A percentile compares a stretch with the other conserved stretches of the same genome.
These are phyloP conservation scores for Cerioporus squamosus DNA, from an alignment of 1,284 basidiomycete species.

Conservation along the genomic window DNA sequence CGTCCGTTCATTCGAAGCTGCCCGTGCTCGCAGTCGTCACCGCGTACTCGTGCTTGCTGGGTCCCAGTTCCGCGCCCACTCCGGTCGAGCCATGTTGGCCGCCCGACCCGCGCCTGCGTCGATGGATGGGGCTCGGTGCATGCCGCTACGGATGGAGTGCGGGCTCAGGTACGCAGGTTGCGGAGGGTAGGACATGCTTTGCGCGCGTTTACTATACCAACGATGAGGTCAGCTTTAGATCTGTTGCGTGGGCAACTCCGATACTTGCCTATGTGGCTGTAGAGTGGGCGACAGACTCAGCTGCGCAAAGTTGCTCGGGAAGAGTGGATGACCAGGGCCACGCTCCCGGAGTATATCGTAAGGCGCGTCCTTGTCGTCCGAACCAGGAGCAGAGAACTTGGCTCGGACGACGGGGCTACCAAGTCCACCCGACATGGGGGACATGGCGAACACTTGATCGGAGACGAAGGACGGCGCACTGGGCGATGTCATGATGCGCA, in stretches of 20 bases:
- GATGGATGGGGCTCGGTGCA: slow-evolving; percentile 16
- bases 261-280: slow-evolving; percentile 53
- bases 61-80: slow-evolving; percentile 42
- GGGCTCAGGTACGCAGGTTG: slow-evolving; percentile 31
- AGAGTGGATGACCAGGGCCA: slow-evolving; percentile 64
- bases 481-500: slow-evolving; percentile 57
- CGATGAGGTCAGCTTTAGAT: background rate
- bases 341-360: slow-evolving; percentile 50
- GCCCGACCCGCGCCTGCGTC: slow-evolving; percentile 14
- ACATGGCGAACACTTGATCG: slow-evolving; percentile 6
- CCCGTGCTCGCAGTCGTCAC: slow-evolving; percentile 37
- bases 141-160: slow-evolving; percentile 27
- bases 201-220: slow-evolving; percentile 23
- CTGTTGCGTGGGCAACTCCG: background rate
- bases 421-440: slow-evolving; percentile 14
- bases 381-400: slow-evolving; percentile 9
- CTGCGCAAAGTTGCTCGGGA: slow-evolving; percentile 62
- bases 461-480: slow-evolving; percentile 24
- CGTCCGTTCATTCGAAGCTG: slow-evolving; percentile 24
- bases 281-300: slow-evolving; percentile 62
- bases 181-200: slow-evolving; percentile 35
- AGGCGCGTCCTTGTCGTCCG: slow-evolving; percentile 24
- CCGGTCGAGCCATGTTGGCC: slow-evolving; percentile 25
- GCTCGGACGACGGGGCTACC: slow-evolving; percentile 21
- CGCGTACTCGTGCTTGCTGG: slow-evolving; percentile 39